Base-by-base conservation (phyloP, 306 rosid species). In the Gillenia trifoliata region DNA sequence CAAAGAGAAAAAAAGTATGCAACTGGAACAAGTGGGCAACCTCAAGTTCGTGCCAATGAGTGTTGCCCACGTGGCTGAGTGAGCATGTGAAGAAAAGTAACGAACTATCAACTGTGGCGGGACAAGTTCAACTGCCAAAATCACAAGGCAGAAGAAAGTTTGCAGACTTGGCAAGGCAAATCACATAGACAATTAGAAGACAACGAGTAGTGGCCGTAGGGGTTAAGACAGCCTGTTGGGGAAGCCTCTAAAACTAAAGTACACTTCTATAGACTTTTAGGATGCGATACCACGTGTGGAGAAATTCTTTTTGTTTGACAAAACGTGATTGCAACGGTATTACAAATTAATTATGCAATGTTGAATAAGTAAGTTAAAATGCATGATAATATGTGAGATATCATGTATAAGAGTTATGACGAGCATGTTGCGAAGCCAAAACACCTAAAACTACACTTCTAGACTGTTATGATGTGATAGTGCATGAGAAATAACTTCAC, bases 81-180 rank as follows among this genome's bases (percentile, higher is more conserved):
- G 47, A 22, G 36, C 83, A 74, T 4, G 83, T 79, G 75, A 60
- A 61, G 65, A 29, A 67, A 63, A 52, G 81, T 40, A 81, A 81
- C 84, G 67, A 71, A 76, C 78, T 11, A 2, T 22, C 17, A 23
- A 9, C 0, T 11, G 4, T 10, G 66, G 81, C 41, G 74, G 79
- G 70, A 8, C 74, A 74, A 8, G n/a, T 5, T 72, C 45, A 81
- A 77, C 79, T 12, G 81, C 78, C 47, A 72, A 45, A 15, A 68
- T 38, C 78, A 19, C 70, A 54, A 64, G 31, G 30, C 50, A 22
- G 22, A 23, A 38, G 11, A 41, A 1, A 55, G 67, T 45, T 45
- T 20, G 71, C 77, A 60, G 40, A 26, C 20, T 41, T 8, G 69
- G 8, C 64, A 49, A 49, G 52, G 70, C 23, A 36, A 66, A 52